Evolutionary conservation across 768 basidiomycete species (phyloP), one percentile per base, ranked within the genome.

Genomic region (Suillus decipiens): DNA sequence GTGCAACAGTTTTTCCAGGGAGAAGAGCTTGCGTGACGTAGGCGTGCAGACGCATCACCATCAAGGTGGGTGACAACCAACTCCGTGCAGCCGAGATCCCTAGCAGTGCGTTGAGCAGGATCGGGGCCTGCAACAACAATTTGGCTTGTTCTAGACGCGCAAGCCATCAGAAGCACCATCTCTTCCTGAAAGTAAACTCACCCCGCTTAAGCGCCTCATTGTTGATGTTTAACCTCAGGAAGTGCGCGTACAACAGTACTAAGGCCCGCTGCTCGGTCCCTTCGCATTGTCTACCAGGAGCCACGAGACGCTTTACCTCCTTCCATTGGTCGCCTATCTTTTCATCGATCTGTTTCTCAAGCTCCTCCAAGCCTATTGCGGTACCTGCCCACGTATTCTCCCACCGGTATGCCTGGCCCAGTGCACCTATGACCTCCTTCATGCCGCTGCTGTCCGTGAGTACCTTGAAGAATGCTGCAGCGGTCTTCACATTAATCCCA

Each of bases 381-480:
- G 74, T 78, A 57, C 72, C 65, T 22, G 69, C 61, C 56, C 56
- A 57, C 4, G 76, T 71, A 7, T 76, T 69, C 71, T 93, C 90
- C 78, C 83, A 86, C 68, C 82, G 77, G 71, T 84, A 89, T 0
- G 87, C 85, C 64, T 84, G 80, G 31, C 88, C 85, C 22, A 99
- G 79, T 3, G 89, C 82, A 22, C 84, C 83, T 63, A 97, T 73
- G 12, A 96, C 80, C 53, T 93, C 89, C 36, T 84, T 80, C 66
- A 93, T 84, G 0, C 81, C 82, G 9, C 90, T 88, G 31, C 89
- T 87, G 71, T 99, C 96, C 34, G 82, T 85, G n/a, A 98, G 68
- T 5, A 83, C 80, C 72, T 90, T 93, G 88, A 97, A 99, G 79
- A 95, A 95, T 0, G 83, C 79, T 36, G 93, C 87, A 2, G 96